phyloP scores from a whole-genome alignment of 2,329 filamentous ascomycete species.

The Penicillium expansum region DNA sequence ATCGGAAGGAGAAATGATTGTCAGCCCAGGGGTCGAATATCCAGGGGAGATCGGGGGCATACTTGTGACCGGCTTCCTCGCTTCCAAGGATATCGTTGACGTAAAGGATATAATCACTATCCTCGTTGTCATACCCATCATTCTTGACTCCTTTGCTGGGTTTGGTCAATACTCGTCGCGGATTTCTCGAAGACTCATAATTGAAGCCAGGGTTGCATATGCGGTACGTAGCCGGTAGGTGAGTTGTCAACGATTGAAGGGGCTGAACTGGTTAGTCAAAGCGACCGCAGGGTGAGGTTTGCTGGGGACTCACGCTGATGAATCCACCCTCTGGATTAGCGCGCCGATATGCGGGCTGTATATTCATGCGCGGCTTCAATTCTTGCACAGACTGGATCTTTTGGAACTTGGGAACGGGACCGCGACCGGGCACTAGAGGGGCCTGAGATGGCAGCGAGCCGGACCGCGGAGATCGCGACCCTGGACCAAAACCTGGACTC shows the following conservation, averaged over 20 bases:
- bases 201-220: conserved; percentile 99
- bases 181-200: conserved; percentile 96
- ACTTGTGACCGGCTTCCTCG: conserved; percentile 98
- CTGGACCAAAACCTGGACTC: conserved; percentile 61
- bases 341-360: conserved; percentile 84
- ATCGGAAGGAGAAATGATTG: not conserved
- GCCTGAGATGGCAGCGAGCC: conserved; percentile 45
- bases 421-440: conserved; percentile 48
- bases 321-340: conserved; percentile 97
- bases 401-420: conserved; percentile 82
- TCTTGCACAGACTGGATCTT: conserved; percentile 72
- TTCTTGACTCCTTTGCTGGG: conserved; percentile 98
- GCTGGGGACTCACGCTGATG: conserved; percentile 71
- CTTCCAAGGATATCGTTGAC: conserved; percentile 98
- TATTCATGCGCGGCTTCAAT: conserved; percentile 76
- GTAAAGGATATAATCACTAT: conserved; percentile 98
- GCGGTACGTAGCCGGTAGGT: conserved; percentile 90
- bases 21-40: conserved; percentile 12
- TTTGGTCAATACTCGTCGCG: conserved; percentile 91
- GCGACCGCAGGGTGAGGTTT: not conserved
- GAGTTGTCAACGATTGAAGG: conserved; percentile 88
- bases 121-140: conserved; percentile 97
- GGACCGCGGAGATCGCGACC: conserved; percentile 50
- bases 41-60: conserved; percentile 33
- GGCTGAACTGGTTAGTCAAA: conserved; percentile 57